Evolutionary conservation across 805 yeast species (phyloP).

Genomic region (Ogataea methanolica): DNA sequence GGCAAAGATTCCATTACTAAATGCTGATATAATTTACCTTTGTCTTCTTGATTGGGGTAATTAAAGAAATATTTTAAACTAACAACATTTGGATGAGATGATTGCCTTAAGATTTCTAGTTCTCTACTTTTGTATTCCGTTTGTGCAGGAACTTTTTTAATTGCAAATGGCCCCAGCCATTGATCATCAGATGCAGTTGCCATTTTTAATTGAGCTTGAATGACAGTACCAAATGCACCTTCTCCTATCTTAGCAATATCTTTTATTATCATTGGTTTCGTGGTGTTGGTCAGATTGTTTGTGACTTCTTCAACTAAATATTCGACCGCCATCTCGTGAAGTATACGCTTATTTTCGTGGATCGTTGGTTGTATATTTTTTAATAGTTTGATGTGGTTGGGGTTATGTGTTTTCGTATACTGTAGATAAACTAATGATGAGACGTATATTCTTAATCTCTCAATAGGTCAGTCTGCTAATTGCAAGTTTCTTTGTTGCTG

Average conservation of each 20-base stretch:
- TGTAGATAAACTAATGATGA: background rate
- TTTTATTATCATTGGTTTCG: constrained; percentile 60
- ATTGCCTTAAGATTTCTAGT: constrained; percentile 67
- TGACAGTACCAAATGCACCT: constrained; percentile 84
- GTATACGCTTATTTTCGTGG: background rate
- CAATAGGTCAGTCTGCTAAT: too few species aligned
- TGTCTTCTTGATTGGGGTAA: constrained; percentile 55
- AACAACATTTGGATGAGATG: constrained; percentile 78
- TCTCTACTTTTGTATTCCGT: constrained; percentile 83
- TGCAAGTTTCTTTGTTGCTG: too few species aligned
- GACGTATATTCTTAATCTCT: too few species aligned
- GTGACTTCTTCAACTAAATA: constrained; percentile 58
- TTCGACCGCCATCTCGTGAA: constrained; percentile 29
- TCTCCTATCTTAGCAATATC: constrained; percentile 77
- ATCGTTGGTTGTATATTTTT: too few species aligned
- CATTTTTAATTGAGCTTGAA: constrained; percentile 54
- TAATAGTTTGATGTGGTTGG: background rate
- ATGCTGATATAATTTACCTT: constrained; percentile 64
- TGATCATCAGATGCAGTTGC: constrained; percentile 23
- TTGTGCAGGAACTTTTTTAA: constrained; percentile 81
- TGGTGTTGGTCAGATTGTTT: constrained; percentile 48
- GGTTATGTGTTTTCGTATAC: background rate
- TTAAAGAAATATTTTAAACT: constrained; percentile 66
- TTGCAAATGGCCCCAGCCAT: constrained; percentile 81
- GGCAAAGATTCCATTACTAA: constrained; percentile 86